These are phyloP conservation scores for Cladophialophora psammophila DNA, from an alignment of 2,329 filamentous ascomycete species.

Conservation along the genomic window DNA sequence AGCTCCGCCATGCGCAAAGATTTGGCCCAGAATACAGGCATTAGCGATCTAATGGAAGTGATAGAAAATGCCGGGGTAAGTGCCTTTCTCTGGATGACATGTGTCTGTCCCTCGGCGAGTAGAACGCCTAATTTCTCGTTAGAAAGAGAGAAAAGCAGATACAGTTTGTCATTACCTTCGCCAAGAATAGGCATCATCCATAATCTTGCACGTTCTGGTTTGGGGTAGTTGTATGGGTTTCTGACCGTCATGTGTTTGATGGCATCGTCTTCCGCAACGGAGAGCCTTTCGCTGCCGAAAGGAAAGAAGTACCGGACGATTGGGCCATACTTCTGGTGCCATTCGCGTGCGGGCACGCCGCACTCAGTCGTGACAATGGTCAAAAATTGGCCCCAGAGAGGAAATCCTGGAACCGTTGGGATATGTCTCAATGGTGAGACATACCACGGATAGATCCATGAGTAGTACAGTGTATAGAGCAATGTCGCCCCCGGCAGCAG, in stretches of 20 bases:
- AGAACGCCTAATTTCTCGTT: conserved; percentile 46
- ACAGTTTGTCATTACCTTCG: conserved; percentile 34
- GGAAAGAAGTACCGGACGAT: conserved; percentile 58
- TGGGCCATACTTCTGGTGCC: conserved; percentile 48
- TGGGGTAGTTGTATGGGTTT: conserved; percentile 53
- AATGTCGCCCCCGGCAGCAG: conserved; percentile 14
- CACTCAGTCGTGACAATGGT: conserved; percentile 53
- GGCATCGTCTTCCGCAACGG: conserved; percentile 54
- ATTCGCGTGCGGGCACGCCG: conserved; percentile 50
- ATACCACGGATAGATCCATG: conserved; percentile 61
- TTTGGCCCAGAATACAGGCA: conserved; percentile 53
- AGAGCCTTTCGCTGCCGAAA: conserved; percentile 54
- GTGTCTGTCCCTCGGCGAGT: conserved; percentile 53
- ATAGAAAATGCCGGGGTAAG: conserved; percentile 51
- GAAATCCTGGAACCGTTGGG: conserved; percentile 54
- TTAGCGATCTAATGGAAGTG: conserved; percentile 49
- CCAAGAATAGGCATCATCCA: conserved; percentile 57
- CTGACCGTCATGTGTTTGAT: conserved; percentile 55
- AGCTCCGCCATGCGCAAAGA: conserved; percentile 53
- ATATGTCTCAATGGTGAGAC: conserved; percentile 66
- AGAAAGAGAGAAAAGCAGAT: not conserved
- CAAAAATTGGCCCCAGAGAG: conserved; percentile 55
- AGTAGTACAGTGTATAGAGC: conserved; percentile 34
- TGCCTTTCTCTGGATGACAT: conserved; percentile 52
- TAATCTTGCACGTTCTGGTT: conserved; percentile 48